phyloP scores from a whole-genome alignment of 306 rosid species.

The Fragaria nilgerrensis region DNA sequence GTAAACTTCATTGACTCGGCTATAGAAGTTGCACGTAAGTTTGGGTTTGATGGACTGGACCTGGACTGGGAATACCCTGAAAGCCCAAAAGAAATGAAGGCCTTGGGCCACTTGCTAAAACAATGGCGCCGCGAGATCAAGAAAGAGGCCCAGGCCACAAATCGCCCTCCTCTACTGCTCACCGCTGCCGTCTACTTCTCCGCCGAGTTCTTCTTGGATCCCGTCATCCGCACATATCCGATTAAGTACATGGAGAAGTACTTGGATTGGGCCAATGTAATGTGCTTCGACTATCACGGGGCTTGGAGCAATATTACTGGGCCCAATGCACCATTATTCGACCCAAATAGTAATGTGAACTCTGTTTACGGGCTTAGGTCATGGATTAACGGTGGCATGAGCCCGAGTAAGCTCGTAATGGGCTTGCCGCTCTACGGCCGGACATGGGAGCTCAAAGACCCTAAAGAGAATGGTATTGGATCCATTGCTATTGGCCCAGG shows the following conservation, averaged over 20 bases:
- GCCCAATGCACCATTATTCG: conserved; percentile 39
- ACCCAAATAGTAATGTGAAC: conserved; percentile 43
- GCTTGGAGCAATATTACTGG: conserved; percentile 49
- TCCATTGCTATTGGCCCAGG: conserved; percentile 46
- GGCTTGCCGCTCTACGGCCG: conserved; percentile 64
- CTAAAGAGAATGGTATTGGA: conserved; percentile 37
- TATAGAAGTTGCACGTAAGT: conserved; percentile 48
- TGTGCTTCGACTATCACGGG: conserved; percentile 61
- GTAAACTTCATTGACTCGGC: conserved; percentile 54
- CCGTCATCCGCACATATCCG: conserved; percentile 37
- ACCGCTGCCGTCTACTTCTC: conserved; percentile 71
- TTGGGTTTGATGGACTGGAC: conserved; percentile 63
- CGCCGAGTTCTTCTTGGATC: conserved; percentile 24
- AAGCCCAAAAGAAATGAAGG: conserved; percentile 37
- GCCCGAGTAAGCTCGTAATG: conserved; percentile 43
- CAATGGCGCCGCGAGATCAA: conserved; percentile 41
- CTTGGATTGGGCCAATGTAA: conserved; percentile 63
- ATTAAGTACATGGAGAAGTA: conserved; percentile 31
- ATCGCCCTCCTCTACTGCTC: conserved; percentile 44
- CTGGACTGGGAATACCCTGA: conserved; percentile 75
- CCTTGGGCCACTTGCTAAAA: conserved; percentile 32
- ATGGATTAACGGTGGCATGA: conserved; percentile 56
- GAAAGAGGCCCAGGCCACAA: conserved; percentile 25
- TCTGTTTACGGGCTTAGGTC: conserved; percentile 48
- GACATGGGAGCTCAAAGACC: conserved; percentile 54